Percentiles rank a stretch among this genome's conserved stretches.
Conservation (phyloP, 129 eudicot species). For the Erigeron canadensis region DNA sequence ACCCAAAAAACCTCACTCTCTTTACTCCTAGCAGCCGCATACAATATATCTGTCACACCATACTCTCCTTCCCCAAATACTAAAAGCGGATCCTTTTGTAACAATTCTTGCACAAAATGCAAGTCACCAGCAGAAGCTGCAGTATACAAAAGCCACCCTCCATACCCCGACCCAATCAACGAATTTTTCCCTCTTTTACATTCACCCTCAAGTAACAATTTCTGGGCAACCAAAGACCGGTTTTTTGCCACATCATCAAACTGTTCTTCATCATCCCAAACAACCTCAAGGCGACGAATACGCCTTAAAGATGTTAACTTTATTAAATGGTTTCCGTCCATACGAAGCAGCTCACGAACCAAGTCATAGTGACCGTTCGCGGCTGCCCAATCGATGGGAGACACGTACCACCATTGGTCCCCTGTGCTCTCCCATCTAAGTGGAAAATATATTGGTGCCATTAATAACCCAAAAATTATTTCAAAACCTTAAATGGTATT, state of each 20-base stretch:
- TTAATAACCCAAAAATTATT: conserved; percentile 6
- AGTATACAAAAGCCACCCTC: conserved; percentile 94
- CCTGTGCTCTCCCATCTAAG: conserved; percentile 98
- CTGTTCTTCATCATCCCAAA: conserved; percentile 91
- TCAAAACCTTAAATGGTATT: neutral
- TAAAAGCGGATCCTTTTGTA: conserved; percentile 71
- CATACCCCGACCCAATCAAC: conserved; percentile 70
- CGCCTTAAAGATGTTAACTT: conserved; percentile 83
- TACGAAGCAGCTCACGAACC: conserved; percentile 84
- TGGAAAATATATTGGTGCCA: conserved; percentile 81
- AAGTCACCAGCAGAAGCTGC: conserved; percentile 91
- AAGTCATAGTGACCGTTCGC: conserved; percentile 96
- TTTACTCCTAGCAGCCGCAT: conserved; percentile 93
- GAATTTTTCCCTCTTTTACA: conserved; percentile 57
- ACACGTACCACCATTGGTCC: conserved; percentile 97
- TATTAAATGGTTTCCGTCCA: conserved; percentile 88
- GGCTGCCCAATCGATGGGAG: conserved; percentile 96
- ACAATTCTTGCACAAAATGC: conserved; percentile 57
- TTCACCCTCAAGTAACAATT: conserved; percentile 63
- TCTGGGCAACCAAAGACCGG: conserved; percentile 65
- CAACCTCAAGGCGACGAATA: conserved; percentile 90
- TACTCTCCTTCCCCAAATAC: conserved; percentile 95
- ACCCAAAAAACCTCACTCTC: conserved; percentile 66
- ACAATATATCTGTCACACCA: conserved; percentile 86
- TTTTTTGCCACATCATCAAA: conserved; percentile 72